Conservation (phyloP, 495 filamentous ascomycete species). For the Penicillium robsamsonii region DNA sequence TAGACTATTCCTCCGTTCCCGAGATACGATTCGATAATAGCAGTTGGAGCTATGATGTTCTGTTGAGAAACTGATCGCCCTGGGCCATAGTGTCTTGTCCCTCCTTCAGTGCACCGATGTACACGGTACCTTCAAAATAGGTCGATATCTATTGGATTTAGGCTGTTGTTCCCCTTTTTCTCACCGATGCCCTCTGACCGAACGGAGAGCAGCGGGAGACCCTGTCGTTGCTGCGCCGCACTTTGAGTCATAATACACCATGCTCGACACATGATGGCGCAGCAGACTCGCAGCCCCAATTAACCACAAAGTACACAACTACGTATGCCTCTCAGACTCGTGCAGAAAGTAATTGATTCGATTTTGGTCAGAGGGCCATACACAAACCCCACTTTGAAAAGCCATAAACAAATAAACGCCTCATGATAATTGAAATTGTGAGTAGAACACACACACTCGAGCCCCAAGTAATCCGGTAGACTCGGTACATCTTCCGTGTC, state of each 20-base stretch:
- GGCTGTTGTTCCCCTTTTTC: background rate
- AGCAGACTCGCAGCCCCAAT: background rate
- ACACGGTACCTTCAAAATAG: background rate
- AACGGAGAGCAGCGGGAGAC: background rate
- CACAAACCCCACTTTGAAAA: slow-evolving; percentile 20
- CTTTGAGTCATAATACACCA: background rate
- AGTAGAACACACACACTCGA: slow-evolving; percentile 6
- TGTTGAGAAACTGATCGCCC: background rate
- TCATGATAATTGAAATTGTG: slow-evolving; percentile 23
- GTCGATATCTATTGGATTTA: background rate
- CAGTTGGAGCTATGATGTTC: background rate
- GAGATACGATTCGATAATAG: background rate
- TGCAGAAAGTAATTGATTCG: slow-evolving; percentile 18
- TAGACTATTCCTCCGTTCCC: background rate
- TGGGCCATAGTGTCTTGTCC: background rate
- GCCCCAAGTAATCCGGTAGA: slow-evolving; percentile 1
- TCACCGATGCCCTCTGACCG: background rate
- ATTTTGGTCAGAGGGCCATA: slow-evolving; percentile 25
- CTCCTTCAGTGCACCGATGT: background rate
- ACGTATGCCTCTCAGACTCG: background rate
- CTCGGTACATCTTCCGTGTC: background rate
- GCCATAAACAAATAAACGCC: slow-evolving; percentile 26
- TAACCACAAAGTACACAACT: background rate
- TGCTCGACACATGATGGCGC: background rate
- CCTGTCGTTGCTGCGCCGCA: slow-evolving; percentile 4